Base-by-base conservation (phyloP, 2,329 filamentous ascomycete genomes). In the Colletotrichum lupini region DNA sequence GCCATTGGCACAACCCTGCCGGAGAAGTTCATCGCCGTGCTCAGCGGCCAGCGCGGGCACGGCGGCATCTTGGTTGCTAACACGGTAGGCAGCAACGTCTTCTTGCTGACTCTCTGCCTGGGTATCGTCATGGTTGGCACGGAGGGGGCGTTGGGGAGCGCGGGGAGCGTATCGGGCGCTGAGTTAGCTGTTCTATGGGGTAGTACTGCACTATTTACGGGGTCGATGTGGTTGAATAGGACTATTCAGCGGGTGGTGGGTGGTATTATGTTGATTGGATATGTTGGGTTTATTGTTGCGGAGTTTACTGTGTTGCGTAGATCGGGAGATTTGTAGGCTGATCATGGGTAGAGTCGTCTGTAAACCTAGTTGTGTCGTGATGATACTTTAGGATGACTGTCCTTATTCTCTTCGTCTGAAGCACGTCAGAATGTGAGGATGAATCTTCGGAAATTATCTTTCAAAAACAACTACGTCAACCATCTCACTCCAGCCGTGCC, bases 1-100 rank as follows among this genome's bases (percentile, higher is more conserved):
- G 83, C 87, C 0, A 81, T 90, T 74, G 87, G 86, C 5, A 90
- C 87, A 0, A 89, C 87, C 0, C 78, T 90, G 1, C 87, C 88
- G 0, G 87, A 89, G 75, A 89, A 89, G 75, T 82, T 89, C 52
- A 76, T 89, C 59, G 84, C 87, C 1, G 80, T 88, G 4, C 74
- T 89, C 28, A 87, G 86, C 72, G 85, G 86, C 19, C 79, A 76
- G 12, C 82, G 84, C 16, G 86, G 85, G 5, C 84, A 88, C 22
- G 77, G 79, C 2, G 86, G 86, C 1, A 87, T 90, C 59, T 77
- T 90, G 9, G 85, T 87, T 6, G 88, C 87, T 0, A 88, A 86
- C 57, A 87, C 86, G 4, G 87, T 84, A 0, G 87, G 87, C 5
- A 88, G 87, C 74, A 89, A 89, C 71, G 87, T 89, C 42, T 90